Conservation (phyloP, 768 basidiomycete genomes). For the Lactifluus hygrophoroides region DNA sequence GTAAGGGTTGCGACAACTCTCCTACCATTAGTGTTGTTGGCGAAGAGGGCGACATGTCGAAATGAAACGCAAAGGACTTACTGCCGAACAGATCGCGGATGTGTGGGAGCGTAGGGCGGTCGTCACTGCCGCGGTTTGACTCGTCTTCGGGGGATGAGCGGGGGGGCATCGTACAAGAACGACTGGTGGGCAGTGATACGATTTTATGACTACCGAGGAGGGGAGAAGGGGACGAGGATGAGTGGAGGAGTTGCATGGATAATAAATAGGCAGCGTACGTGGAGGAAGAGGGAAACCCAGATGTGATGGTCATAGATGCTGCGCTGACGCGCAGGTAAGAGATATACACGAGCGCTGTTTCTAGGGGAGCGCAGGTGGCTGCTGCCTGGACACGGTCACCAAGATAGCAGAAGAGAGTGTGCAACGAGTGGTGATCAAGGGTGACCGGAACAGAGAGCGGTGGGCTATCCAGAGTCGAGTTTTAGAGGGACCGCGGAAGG, state of each 20-base stretch:
- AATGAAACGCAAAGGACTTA: neutral
- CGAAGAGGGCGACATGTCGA: neutral
- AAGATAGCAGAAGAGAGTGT: neutral
- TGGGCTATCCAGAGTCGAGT: neutral
- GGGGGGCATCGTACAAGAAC: constrained; percentile 7
- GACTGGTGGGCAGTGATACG: neutral
- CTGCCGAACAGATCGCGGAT: constrained; percentile 20
- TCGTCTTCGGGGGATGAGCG: constrained; percentile 12
- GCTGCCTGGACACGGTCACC: constrained; percentile 21
- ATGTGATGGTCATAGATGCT: neutral
- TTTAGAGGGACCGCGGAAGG: constrained; percentile 15
- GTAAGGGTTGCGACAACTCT: constrained; percentile 18
- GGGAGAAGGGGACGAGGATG: constrained; percentile 1
- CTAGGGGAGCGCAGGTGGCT: constrained; percentile 10
- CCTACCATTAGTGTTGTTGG: constrained; percentile 1
- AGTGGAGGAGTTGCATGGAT: neutral
- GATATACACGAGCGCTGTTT: constrained; percentile 3
- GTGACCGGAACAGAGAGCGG: constrained; percentile 15
- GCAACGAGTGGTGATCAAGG: constrained; percentile 16
- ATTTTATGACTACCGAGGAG: neutral
- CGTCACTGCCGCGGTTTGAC: constrained; percentile 14
- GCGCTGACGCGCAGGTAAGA: neutral
- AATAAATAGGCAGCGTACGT: constrained; percentile 12
- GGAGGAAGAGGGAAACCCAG: constrained; percentile 4
- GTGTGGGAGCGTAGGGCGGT: constrained; percentile 21